Evolutionary conservation across 2,329 filamentous ascomycete genomes (phyloP), one percentile per base, ranked within the genome.

Genomic region (Raffaelea albimanens): DNA sequence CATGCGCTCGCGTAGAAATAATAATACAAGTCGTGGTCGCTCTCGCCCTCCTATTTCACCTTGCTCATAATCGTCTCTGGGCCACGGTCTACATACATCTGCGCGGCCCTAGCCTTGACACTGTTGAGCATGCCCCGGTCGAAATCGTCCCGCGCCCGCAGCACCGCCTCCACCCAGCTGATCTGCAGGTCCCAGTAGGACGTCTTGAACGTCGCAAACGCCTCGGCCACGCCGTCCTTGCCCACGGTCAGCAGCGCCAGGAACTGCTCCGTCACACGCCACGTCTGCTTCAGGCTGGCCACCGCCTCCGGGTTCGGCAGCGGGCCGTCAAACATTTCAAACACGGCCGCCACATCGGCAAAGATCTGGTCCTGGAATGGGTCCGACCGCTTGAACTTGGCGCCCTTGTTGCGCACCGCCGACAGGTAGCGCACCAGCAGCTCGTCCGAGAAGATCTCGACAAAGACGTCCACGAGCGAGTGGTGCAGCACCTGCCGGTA

Each of bases 131-230:
- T 88, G 51, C 79, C 77, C 56, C 91, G 75, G 65, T 97, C 93
- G 67, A 95, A 97, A 68, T 98, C 93, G 64, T 98, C 93, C 56
- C 94, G 75, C 2, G 82, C 75, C 55, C 90, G 77, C 53, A 98
- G 62, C 43, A 95, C 91, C 7, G 87, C 85, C 71, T 98, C 94
- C 8, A 98, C 89, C 93, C 93, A 98, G 41, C 82, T 84, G 50
- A 97, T 82, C 64, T 94, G 88, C 61, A 97, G 71, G 66, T 98
- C 93, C 87, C 91, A 95, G 65, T 95, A 96, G 41, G 79, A 75
- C 36, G 67, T 70, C 73, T 96, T 97, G 69, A 98, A 91, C 5
- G 72, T 69, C 57, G 84, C 84, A 60, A 95, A 97, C 1, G 87
- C 82, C 45, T 85, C 80, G 16, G 88, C 80, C 1, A 96, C 73